Percentiles rank a stretch among this genome's conserved stretches.
phyloP scores from a whole-genome alignment of 2,329 filamentous ascomycete species.

The Xylaria sp. region DNA sequence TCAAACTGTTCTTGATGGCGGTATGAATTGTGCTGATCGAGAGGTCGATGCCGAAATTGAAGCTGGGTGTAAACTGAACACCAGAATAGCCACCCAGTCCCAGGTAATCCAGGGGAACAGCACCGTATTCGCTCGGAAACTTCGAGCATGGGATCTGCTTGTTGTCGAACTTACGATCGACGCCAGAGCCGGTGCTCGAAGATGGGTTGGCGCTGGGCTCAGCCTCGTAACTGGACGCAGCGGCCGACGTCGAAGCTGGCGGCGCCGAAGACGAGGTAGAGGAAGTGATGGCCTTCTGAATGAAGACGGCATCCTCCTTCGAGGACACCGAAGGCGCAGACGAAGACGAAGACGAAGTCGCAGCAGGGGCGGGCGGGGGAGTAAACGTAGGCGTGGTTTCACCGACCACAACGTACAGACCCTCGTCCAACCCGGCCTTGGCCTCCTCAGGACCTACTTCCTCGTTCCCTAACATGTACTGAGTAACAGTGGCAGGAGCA shows the following conservation, averaged over 20 bases:
- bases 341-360: slow-evolving; percentile 28
- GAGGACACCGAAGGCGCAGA: slow-evolving; percentile 37
- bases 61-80: slow-evolving; percentile 67
- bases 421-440: slow-evolving; percentile 69
- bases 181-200: slow-evolving; percentile 46
- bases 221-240: slow-evolving; percentile 36
- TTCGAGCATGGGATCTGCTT: slow-evolving; percentile 69
- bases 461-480: slow-evolving; percentile 72
- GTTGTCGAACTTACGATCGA: slow-evolving; percentile 73
- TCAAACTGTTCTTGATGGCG: slow-evolving; percentile 54
- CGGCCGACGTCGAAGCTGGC: slow-evolving; percentile 40
- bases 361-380: slow-evolving; percentile 42
- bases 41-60: slow-evolving; percentile 45
- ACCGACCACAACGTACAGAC: slow-evolving; percentile 69
- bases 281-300: slow-evolving; percentile 34
- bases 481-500: slow-evolving; percentile 64
- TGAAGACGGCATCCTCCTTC: slow-evolving; percentile 37
- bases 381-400: slow-evolving; percentile 58
- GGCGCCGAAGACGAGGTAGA: slow-evolving; percentile 42
- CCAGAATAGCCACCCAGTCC: slow-evolving; percentile 76
- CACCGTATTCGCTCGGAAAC: slow-evolving; percentile 83
- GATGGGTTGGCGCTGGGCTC: slow-evolving; percentile 31
- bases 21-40: slow-evolving; percentile 69
- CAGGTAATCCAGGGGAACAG: slow-evolving; percentile 70
- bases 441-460: slow-evolving; percentile 66